These are phyloP conservation scores for Suillus variegatus DNA, from an alignment of 768 basidiomycete genomes.

Conservation along the genomic window DNA sequence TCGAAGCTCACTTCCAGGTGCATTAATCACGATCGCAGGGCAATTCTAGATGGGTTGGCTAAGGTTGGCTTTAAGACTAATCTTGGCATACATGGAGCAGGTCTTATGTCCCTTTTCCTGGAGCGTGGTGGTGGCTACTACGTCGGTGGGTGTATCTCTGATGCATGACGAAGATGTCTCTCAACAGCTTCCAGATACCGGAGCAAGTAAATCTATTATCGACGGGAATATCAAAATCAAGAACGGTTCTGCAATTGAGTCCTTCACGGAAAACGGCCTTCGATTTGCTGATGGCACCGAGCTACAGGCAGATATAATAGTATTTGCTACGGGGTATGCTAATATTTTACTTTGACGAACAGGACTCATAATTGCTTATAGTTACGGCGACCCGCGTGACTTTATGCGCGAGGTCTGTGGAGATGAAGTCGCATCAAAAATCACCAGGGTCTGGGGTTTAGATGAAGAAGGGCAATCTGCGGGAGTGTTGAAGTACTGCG, in stretches of 20 bases:
- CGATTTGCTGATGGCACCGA: constrained; percentile 31
- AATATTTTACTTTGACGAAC: neutral
- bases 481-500: constrained; percentile 35
- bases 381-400: constrained; percentile 47
- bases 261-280: constrained; percentile 33
- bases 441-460: constrained; percentile 61
- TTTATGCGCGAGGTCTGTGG: constrained; percentile 47
- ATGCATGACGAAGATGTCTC: neutral
- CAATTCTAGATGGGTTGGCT: constrained; percentile 37
- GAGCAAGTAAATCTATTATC: constrained; percentile 44
- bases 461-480: constrained; percentile 63
- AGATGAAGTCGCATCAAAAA: constrained; percentile 42
- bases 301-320: constrained; percentile 32
- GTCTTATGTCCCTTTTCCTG: constrained; percentile 30
- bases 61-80: constrained; percentile 40
- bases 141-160: constrained; percentile 28
- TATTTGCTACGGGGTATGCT: constrained; percentile 33
- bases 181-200: constrained; percentile 27
- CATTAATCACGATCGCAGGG: constrained; percentile 22
- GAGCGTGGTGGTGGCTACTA: constrained; percentile 43
- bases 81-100: constrained; percentile 35
- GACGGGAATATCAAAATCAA: constrained; percentile 54
- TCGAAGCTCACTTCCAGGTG: neutral
- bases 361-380: constrained; percentile 19
- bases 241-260: constrained; percentile 36